These are phyloP conservation scores for Powellomyces hirtus DNA, from an alignment of 192 early-diverging fungal genomes.

Conservation along the genomic window DNA sequence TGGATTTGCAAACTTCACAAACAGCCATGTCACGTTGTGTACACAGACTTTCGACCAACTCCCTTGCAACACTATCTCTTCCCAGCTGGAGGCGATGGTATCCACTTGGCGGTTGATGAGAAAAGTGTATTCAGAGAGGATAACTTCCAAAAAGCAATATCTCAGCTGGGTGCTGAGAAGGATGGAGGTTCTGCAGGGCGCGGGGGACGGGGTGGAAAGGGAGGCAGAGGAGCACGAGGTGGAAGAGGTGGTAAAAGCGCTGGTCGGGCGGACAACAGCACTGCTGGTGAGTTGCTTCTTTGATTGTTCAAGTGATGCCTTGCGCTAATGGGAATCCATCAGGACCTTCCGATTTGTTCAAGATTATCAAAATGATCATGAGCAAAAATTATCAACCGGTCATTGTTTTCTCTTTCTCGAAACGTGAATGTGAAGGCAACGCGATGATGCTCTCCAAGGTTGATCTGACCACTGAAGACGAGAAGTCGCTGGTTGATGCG, in stretches of 20 bases:
- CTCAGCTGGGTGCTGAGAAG: conserved; percentile 62
- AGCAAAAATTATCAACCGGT: conserved; percentile 95
- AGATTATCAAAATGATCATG: conserved; percentile 96
- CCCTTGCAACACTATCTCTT: conserved; percentile 97
- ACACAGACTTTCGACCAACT: conserved; percentile 95
- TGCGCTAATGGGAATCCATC: not conserved
- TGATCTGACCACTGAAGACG: conserved; percentile 85
- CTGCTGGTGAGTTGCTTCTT: not conserved
- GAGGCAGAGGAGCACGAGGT: conserved; percentile 49
- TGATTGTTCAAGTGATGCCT: not conserved
- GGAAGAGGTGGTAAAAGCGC: conserved; percentile 38
- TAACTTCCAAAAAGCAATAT: conserved; percentile 90
- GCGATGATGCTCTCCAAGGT: conserved; percentile 89
- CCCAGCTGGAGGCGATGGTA: conserved; percentile 86
- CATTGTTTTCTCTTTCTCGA: conserved; percentile 95
- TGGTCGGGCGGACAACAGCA: conserved; percentile 2
- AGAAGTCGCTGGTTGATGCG: conserved; percentile 77
- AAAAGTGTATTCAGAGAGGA: conserved; percentile 92
- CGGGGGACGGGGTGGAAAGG: conserved; percentile 44
- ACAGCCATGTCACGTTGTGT: conserved; percentile 98
- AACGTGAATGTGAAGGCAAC: conserved; percentile 88
- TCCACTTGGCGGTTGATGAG: conserved; percentile 95
- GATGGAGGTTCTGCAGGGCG: conserved; percentile 57
- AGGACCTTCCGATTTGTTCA: conserved; percentile 80
- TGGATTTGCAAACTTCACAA: conserved; percentile 96